Percentiles rank a stretch among this genome's conserved stretches.
Evolutionary conservation across 371 early-diverging fungal genomes (phyloP).

Genomic region (Rozella allomycis): DNA sequence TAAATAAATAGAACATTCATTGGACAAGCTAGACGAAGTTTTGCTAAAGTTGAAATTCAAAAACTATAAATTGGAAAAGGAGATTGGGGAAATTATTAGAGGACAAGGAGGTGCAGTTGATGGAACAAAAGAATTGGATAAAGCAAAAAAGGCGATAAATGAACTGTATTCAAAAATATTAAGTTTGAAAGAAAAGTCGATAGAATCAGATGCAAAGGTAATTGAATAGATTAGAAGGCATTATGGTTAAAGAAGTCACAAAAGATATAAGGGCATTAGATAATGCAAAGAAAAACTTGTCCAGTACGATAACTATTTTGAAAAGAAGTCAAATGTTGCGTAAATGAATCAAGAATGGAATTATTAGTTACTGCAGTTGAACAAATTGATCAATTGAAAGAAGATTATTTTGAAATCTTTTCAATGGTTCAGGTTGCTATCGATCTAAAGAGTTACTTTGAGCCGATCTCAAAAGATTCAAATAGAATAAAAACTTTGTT

Average conservation of each 20-base stretch:
- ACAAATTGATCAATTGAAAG: no score
- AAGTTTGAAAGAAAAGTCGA: not conserved
- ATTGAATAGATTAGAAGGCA: conserved; percentile 4
- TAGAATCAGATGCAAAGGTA: conserved; percentile 3
- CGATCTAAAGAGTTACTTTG: no score
- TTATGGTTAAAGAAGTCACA: conserved; percentile 76
- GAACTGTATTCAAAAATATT: conserved; percentile 5
- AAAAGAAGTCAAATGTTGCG: conserved; percentile 70
- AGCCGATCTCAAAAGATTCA: no score
- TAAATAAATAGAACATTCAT: conserved; percentile 34
- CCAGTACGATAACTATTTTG: conserved; percentile 50
- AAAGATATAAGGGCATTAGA: conserved; percentile 82
- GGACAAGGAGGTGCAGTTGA: conserved; percentile 35
- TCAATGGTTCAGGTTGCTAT: no score
- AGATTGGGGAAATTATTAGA: conserved; percentile 44
- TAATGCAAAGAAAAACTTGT: conserved; percentile 71
- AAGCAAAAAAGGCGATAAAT: conserved; percentile 42
- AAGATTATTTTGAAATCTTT: no score
- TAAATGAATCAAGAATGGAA: conserved; percentile 9
- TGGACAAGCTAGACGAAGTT: conserved; percentile 41
- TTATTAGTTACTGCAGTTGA: conserved; percentile 48
- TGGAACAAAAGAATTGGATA: conserved; percentile 31
- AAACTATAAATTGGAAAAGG: conserved; percentile 29
- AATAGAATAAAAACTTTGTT: no score
- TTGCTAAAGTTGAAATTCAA: conserved; percentile 32